phyloP scores from a whole-genome alignment of 352 stramenopile genomes.

The Globisporangium yorkense region DNA sequence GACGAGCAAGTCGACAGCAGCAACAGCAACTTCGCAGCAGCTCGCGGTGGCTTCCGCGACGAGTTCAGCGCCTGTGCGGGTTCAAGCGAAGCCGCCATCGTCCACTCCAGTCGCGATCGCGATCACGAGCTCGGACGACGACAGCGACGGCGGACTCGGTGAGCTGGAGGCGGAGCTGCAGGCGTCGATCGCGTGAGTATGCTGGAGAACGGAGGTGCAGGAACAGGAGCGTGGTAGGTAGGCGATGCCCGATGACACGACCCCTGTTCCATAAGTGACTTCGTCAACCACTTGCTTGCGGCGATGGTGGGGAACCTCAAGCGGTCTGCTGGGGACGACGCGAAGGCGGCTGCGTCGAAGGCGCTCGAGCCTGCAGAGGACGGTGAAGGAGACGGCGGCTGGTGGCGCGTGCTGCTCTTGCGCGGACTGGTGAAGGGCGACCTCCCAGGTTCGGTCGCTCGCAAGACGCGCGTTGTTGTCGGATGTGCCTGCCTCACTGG shows the following conservation, averaged over 20 bases:
- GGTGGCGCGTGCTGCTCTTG: conserved; percentile 15
- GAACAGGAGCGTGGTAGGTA: no score
- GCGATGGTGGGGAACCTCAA: conserved; percentile 8
- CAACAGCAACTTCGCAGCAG: neutral
- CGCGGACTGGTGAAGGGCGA: conserved; percentile 8
- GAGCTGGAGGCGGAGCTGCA: conserved; percentile 41
- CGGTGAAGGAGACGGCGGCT: conserved; percentile 6
- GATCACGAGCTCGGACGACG: conserved; percentile 24
- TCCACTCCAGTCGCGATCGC: conserved; percentile 4
- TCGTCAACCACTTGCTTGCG: neutral
- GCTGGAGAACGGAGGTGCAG: no score
- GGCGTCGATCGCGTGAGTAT: conserved; percentile 4
- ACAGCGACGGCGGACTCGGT: conserved; percentile 38
- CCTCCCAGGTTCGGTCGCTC: conserved; percentile 3
- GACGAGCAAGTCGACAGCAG: neutral
- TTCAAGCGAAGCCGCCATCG: neutral
- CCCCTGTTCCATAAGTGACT: no score
- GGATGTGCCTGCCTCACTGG: no score
- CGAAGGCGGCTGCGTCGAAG: neutral
- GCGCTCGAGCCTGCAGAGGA: conserved; percentile 1
- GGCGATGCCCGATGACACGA: no score
- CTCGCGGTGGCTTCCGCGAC: neutral
- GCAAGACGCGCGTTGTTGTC: no score
- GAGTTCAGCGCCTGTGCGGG: neutral
- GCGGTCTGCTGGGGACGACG: neutral